A percentile compares a stretch with the other conserved stretches of the same genome.
Conservation (phyloP, 495 filamentous ascomycete species). For the Paragyromitra xinjiangensis region DNA sequence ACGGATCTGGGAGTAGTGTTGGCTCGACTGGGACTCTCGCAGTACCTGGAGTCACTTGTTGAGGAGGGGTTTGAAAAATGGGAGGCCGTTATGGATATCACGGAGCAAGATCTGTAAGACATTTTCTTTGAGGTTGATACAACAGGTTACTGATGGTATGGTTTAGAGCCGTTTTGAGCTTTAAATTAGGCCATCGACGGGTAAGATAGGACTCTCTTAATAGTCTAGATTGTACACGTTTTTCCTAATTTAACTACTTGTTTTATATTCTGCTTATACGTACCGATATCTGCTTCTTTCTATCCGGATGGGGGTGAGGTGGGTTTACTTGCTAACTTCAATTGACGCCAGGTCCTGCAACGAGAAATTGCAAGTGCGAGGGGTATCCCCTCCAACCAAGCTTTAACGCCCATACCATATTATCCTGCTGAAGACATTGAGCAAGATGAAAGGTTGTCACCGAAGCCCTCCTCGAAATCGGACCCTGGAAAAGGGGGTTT, state of each 20-base stretch:
- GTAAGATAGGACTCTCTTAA: constrained; percentile 61
- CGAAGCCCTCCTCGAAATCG: constrained; percentile 42
- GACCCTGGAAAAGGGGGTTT: constrained; percentile 51
- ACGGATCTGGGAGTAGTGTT: constrained; percentile 68
- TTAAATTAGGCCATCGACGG: constrained; percentile 80
- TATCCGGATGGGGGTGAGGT: neutral
- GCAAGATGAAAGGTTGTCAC: constrained; percentile 54
- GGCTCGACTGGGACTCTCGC: constrained; percentile 74
- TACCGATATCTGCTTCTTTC: constrained; percentile 24
- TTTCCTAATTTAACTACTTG: neutral
- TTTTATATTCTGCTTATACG: constrained; percentile 24
- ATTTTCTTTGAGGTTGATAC: constrained; percentile 37
- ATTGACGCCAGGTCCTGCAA: constrained; percentile 59
- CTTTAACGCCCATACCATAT: constrained; percentile 54
- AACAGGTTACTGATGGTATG: constrained; percentile 49
- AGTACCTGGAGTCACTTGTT: constrained; percentile 74
- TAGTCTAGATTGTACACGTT: constrained; percentile 1
- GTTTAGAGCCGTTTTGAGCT: constrained; percentile 69
- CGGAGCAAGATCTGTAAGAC: constrained; percentile 78
- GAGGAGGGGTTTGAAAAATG: constrained; percentile 82
- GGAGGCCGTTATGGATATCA: constrained; percentile 81
- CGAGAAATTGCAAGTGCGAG: constrained; percentile 67
- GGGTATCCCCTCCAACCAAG: constrained; percentile 61
- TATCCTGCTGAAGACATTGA: constrained; percentile 52
- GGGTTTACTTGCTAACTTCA: constrained; percentile 34